Conservation (phyloP, 2,329 filamentous ascomycete species). For the Spiromastix sp. region DNA sequence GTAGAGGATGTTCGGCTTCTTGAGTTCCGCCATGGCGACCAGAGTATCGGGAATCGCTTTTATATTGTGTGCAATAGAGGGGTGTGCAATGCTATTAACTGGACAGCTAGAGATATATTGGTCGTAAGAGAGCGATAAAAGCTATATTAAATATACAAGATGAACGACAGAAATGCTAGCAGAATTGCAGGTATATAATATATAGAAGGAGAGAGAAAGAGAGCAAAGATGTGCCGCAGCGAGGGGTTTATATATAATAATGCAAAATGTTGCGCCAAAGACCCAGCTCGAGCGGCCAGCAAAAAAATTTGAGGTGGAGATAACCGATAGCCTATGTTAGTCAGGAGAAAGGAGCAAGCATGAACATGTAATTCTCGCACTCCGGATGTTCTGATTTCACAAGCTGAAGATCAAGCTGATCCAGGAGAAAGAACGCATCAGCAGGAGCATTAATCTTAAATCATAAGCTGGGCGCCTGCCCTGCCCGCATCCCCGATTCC, state of each 20-base stretch:
- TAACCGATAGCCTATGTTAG: too few species aligned
- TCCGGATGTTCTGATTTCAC: too few species aligned
- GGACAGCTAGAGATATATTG: not conserved
- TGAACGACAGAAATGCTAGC: not conserved
- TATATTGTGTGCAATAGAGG: not conserved
- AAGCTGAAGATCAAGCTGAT: too few species aligned
- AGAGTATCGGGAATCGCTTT: not conserved
- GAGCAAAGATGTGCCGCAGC: too few species aligned
- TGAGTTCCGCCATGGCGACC: conserved; percentile 16
- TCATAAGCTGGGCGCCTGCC: too few species aligned
- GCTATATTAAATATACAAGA: not conserved
- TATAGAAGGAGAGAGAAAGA: not conserved
- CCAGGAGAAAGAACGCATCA: too few species aligned
- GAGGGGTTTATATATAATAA: too few species aligned
- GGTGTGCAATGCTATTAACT: not conserved
- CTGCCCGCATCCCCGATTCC: too few species aligned
- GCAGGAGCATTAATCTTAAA: too few species aligned
- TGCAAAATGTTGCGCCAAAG: too few species aligned
- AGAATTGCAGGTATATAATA: not conserved
- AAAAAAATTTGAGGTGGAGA: too few species aligned
- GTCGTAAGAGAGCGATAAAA: not conserved
- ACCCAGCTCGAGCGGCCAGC: too few species aligned
- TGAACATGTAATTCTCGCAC: not conserved
- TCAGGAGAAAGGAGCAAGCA: not conserved
- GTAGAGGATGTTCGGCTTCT: conserved; percentile 70